A percentile compares a stretch with the other conserved stretches of the same genome.
Conservation (phyloP, 805 yeast species). For the Cyberlindnera nakhonratchasimensis region DNA sequence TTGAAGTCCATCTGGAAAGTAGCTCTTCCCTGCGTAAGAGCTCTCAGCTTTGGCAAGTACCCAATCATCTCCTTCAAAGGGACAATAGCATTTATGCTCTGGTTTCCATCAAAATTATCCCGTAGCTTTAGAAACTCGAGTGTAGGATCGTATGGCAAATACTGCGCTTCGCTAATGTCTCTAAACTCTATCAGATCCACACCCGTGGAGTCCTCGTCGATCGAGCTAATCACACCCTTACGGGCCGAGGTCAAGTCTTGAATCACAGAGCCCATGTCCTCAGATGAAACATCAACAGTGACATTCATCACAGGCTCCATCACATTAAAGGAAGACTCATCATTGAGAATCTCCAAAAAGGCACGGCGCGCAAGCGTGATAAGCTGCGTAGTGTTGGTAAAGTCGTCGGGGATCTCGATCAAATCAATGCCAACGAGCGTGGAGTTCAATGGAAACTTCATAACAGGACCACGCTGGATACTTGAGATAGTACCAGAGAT, state of each 20-base stretch:
- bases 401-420: slow-evolving; percentile 49
- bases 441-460: slow-evolving; percentile 56
- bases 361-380: slow-evolving; percentile 46
- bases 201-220: slow-evolving; percentile 56
- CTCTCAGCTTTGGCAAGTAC: slow-evolving; percentile 70
- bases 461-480: slow-evolving; percentile 60
- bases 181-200: slow-evolving; percentile 45
- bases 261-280: slow-evolving; percentile 74
- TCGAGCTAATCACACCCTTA: slow-evolving; percentile 66
- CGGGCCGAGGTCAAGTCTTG: slow-evolving; percentile 81
- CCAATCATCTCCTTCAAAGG: slow-evolving; percentile 92
- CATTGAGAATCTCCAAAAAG: slow-evolving; percentile 37
- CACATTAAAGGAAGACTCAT: slow-evolving; percentile 41
- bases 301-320: slow-evolving; percentile 90
- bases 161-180: slow-evolving; percentile 57
- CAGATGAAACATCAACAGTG: slow-evolving; percentile 60
- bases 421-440: slow-evolving; percentile 50
- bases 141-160: slow-evolving; percentile 77
- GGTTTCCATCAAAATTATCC: slow-evolving; percentile 29
- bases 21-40: slow-evolving; percentile 88
- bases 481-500: slow-evolving; percentile 58
- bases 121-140: slow-evolving; percentile 29
- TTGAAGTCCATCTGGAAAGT: slow-evolving; percentile 72
- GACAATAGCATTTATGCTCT: slow-evolving; percentile 70
- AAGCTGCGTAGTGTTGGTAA: slow-evolving; percentile 35